Conservation (phyloP, 2,329 filamentous ascomycete genomes). For the Arthrinium puccinioides region DNA sequence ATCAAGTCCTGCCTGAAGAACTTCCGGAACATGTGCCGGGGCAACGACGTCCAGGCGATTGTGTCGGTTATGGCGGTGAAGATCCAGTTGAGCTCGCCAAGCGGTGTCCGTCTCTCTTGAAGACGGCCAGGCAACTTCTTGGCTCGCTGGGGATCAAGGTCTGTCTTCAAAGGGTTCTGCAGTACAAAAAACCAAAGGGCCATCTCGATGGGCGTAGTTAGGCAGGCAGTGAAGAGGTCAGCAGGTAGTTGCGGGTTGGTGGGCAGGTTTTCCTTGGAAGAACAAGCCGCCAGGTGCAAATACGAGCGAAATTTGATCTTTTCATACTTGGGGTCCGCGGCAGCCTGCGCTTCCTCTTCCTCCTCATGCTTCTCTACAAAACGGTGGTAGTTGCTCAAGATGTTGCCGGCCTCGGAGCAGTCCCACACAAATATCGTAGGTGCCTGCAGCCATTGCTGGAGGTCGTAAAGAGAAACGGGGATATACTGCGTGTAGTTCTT, state of each 20-base stretch:
- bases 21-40: conserved; percentile 87
- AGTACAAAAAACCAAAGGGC: conserved; percentile 93
- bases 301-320: conserved; percentile 64
- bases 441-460: conserved; percentile 92
- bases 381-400: conserved; percentile 87
- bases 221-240: conserved; percentile 90
- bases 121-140: conserved; percentile 85
- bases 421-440: conserved; percentile 97
- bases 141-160: conserved; percentile 71
- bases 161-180: conserved; percentile 70
- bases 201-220: conserved; percentile 97
- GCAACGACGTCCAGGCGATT: conserved; percentile 94
- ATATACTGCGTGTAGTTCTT: conserved; percentile 99
- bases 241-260: conserved; percentile 91
- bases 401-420: conserved; percentile 92
- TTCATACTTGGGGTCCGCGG: conserved; percentile 74
- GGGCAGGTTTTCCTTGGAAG: conserved; percentile 83
- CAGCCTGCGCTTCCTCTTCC: conserved; percentile 71
- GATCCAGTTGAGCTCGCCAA: conserved; percentile 98
- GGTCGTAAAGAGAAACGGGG: conserved; percentile 87
- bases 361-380: conserved; percentile 93
- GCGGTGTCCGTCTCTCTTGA: conserved; percentile 84
- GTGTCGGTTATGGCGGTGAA: conserved; percentile 98
- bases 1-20: conserved; percentile 96
- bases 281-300: conserved; percentile 89